Evolutionary conservation across 129 eudicot species (phyloP).

Genomic region (Centaurea solstitialis): DNA sequence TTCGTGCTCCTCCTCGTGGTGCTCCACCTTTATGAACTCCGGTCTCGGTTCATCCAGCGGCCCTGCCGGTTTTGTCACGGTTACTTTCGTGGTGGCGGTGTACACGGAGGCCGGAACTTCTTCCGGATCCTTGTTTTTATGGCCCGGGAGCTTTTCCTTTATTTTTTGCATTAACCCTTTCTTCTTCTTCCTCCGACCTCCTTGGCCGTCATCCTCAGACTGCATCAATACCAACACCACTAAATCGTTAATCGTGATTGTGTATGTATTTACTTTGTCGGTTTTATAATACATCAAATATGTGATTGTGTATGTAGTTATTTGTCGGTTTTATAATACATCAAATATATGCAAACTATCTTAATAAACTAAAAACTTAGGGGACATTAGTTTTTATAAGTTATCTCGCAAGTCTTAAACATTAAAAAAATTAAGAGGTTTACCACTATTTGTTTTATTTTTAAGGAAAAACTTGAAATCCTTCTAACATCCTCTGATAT

Average conservation of each 20-base stretch:
- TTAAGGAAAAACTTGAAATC: too few species aligned
- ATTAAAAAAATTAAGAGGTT: too few species aligned
- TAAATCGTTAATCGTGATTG: background rate
- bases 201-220: constrained; percentile 66
- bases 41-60: constrained; percentile 19
- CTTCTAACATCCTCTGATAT: too few species aligned
- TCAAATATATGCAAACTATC: too few species aligned
- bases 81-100: constrained; percentile 30
- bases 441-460: too few species aligned
- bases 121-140: constrained; percentile 36
- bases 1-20: constrained; percentile 60
- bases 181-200: constrained; percentile 56
- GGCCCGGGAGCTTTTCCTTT: constrained; percentile 75
- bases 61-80: constrained; percentile 33
- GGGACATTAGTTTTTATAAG: too few species aligned
- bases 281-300: too few species aligned
- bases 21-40: constrained; percentile 34
- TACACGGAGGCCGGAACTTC: constrained; percentile 20
- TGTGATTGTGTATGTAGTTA: too few species aligned
- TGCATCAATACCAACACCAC: background rate
- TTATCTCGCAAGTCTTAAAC: too few species aligned
- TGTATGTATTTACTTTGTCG: too few species aligned
- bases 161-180: constrained; percentile 73
- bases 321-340: too few species aligned
- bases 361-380: too few species aligned